Evolutionary conservation across 2,329 filamentous ascomycete genomes (phyloP).

Genomic region (Cercospora janseana): DNA sequence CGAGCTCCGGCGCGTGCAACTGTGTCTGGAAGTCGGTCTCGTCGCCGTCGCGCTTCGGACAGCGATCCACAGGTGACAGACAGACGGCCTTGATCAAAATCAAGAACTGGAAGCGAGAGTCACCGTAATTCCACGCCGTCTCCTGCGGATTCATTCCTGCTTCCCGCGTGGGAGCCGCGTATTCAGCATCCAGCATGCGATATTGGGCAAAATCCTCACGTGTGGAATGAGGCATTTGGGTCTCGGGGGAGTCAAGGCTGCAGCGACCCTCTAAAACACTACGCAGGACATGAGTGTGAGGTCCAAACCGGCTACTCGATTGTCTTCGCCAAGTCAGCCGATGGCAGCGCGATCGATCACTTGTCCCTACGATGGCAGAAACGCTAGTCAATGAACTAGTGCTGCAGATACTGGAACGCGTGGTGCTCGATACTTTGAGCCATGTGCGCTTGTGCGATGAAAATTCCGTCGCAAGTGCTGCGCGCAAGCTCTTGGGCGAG

Average conservation of each 20-base stretch:
- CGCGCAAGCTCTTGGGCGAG: conserved; percentile 13
- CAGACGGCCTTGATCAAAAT: neutral
- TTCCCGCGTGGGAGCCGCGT: conserved; percentile 18
- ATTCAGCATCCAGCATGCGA: conserved; percentile 5
- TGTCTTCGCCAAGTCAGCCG: conserved; percentile 16
- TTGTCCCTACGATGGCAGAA: conserved; percentile 13
- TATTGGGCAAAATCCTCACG: conserved; percentile 14
- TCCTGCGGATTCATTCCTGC: neutral
- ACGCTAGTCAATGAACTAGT: conserved; percentile 19
- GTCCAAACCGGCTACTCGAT: conserved; percentile 13
- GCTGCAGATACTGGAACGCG: conserved; percentile 18
- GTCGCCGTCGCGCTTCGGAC: neutral
- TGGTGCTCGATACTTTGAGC: conserved; percentile 11
- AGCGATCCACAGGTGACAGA: neutral
- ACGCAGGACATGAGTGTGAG: conserved; percentile 15
- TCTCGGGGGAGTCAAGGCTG: conserved; percentile 20
- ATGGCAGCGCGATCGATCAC: conserved; percentile 14
- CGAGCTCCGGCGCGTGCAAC: neutral
- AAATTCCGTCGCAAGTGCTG: conserved; percentile 1
- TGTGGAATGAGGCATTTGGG: conserved; percentile 13
- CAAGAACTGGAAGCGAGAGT: neutral
- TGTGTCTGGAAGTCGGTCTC: neutral
- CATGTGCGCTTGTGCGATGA: conserved; percentile 7
- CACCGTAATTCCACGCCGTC: neutral
- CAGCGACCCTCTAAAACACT: conserved; percentile 16